Percentiles rank a stretch among this genome's conserved stretches.
Evolutionary conservation across 1,139 yeast genomes (phyloP).

Genomic region (Arxiozyma heterogenica): DNA sequence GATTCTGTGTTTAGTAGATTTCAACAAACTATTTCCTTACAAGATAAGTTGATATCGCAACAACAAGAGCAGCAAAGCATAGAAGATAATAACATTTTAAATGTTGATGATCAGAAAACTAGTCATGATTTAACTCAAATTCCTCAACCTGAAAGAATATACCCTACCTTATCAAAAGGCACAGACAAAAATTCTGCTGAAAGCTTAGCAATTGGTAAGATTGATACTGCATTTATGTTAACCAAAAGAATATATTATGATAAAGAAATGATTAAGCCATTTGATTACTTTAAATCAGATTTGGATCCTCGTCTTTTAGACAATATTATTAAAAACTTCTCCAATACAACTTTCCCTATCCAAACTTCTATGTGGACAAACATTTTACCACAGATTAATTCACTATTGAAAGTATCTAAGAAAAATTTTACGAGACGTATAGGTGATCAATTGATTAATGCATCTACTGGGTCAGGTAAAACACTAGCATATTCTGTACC

Average conservation of each 20-base stretch:
- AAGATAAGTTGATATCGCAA: slow-evolving; percentile 22
- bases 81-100: slow-evolving; percentile 20
- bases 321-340: slow-evolving; percentile 23
- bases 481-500: slow-evolving; percentile 87
- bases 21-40: slow-evolving; percentile 30
- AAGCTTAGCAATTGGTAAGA: slow-evolving; percentile 15
- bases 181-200: slow-evolving; percentile 29
- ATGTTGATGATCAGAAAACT: slow-evolving; percentile 23
- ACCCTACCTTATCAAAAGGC: slow-evolving; percentile 1
- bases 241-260: slow-evolving; percentile 30
- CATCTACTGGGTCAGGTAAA: slow-evolving; percentile 95
- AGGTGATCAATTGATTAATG: slow-evolving; percentile 81
- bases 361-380: slow-evolving; percentile 26
- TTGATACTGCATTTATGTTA: slow-evolving; percentile 26
- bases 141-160: slow-evolving; percentile 60
- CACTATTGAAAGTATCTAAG: slow-evolving; percentile 18
- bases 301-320: slow-evolving; percentile 10
- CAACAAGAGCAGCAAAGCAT: slow-evolving; percentile 5
- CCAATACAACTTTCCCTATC: slow-evolving; percentile 27
- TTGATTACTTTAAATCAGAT: slow-evolving; percentile 5
- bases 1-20: slow-evolving; percentile 37
- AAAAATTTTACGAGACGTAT: slow-evolving; percentile 33
- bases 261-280: slow-evolving; percentile 21
- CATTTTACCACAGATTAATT: slow-evolving; percentile 21
- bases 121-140: slow-evolving; percentile 58